Conservation (phyloP, 2,329 filamentous ascomycete species). For the Neurospora sp. region DNA sequence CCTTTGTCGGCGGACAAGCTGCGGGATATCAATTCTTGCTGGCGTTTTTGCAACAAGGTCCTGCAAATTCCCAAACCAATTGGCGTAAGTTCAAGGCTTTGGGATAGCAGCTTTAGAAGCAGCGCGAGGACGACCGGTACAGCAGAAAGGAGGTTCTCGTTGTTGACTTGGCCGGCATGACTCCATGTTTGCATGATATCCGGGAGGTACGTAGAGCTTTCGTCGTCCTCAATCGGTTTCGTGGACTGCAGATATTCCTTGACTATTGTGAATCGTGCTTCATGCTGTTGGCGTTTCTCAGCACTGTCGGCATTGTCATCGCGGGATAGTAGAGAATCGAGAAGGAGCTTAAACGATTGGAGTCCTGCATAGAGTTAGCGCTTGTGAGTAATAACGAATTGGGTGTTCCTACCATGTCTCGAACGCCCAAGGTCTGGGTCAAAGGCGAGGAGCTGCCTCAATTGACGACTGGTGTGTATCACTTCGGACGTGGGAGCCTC, state of each 20-base stretch:
- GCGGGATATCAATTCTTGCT: slow-evolving; percentile 70
- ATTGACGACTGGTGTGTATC: slow-evolving; percentile 53
- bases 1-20: slow-evolving; percentile 71
- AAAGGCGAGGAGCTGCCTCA: slow-evolving; percentile 59
- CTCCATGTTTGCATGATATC: slow-evolving; percentile 86
- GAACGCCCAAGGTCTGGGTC: slow-evolving; percentile 59
- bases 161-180: slow-evolving; percentile 68
- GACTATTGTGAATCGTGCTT: slow-evolving; percentile 48
- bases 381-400: not conserved
- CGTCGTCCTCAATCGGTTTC: slow-evolving; percentile 42
- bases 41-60: slow-evolving; percentile 69
- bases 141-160: slow-evolving; percentile 71
- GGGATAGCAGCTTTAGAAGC: slow-evolving; percentile 69
- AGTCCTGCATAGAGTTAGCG: slow-evolving; percentile 36
- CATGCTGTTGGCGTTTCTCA: slow-evolving; percentile 18
- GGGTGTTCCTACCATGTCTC: slow-evolving; percentile 46
- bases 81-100: slow-evolving; percentile 61
- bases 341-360: slow-evolving; percentile 59
- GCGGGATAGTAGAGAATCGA: slow-evolving; percentile 53
- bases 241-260: slow-evolving; percentile 56
- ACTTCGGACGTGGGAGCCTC: slow-evolving; percentile 51
- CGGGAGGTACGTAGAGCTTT: slow-evolving; percentile 55
- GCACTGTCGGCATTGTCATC: slow-evolving; percentile 26
- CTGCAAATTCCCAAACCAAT: slow-evolving; percentile 72
- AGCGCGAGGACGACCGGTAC: slow-evolving; percentile 74